These are phyloP conservation scores for Ceratocystis diversiconidia DNA, from an alignment of 2,329 filamentous ascomycete genomes.

Conservation along the genomic window DNA sequence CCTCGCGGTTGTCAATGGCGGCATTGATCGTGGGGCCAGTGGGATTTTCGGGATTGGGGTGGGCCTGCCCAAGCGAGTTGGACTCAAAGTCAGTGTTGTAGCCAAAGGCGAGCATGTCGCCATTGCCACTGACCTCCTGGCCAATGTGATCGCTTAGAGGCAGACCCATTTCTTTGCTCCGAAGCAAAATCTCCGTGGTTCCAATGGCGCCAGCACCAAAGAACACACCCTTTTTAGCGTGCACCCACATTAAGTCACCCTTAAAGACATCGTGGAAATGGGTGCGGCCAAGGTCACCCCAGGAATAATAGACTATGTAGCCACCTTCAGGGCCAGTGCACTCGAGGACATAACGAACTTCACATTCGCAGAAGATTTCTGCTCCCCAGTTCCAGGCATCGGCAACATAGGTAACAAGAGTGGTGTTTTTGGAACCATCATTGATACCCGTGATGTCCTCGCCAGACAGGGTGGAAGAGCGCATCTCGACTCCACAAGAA, in stretches of 20 bases:
- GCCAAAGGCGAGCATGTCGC: slow-evolving; percentile 51
- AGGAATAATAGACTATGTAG: slow-evolving; percentile 50
- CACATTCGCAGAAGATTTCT: slow-evolving; percentile 55
- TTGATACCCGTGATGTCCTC: slow-evolving; percentile 52
- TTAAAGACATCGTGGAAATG: slow-evolving; percentile 41
- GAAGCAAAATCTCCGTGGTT: slow-evolving; percentile 50
- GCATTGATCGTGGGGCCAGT: slow-evolving; percentile 49
- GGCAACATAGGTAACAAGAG: slow-evolving; percentile 50
- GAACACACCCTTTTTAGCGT: slow-evolving; percentile 50
- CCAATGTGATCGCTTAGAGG: slow-evolving; percentile 43
- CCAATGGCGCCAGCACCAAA: slow-evolving; percentile 51
- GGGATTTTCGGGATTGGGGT: slow-evolving; percentile 37
- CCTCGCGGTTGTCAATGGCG: slow-evolving; percentile 44
- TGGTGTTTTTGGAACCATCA: slow-evolving; percentile 53
- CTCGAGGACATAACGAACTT: slow-evolving; percentile 48
- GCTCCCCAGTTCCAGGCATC: slow-evolving; percentile 62
- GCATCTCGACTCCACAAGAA: slow-evolving; percentile 50
- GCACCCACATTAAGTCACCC: slow-evolving; percentile 51
- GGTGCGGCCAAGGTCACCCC: slow-evolving; percentile 45
- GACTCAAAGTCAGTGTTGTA: slow-evolving; percentile 45
- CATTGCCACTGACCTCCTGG: slow-evolving; percentile 49
- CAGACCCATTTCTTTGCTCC: slow-evolving; percentile 45
- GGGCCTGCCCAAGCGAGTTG: slow-evolving; percentile 40
- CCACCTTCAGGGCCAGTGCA: slow-evolving; percentile 33
- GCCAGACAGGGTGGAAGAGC: slow-evolving; percentile 42